Percentiles rank a stretch among this genome's conserved stretches.
These are phyloP conservation scores for Chytridiales sp. DNA, from an alignment of 371 early-diverging fungal species.

Conservation along the genomic window DNA sequence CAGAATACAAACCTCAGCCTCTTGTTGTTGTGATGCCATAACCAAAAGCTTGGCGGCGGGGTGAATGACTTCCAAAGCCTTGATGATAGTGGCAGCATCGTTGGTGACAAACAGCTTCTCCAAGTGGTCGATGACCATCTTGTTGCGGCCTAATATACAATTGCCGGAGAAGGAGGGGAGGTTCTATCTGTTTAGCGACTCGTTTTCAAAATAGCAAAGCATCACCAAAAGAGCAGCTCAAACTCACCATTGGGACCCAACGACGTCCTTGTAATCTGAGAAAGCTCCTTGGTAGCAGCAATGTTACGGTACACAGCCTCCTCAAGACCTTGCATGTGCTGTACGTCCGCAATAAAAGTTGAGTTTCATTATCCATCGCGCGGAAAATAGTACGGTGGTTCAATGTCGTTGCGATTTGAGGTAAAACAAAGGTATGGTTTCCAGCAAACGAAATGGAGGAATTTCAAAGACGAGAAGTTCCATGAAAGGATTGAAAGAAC, in stretches of 20 bases:
- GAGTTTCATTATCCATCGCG: no score
- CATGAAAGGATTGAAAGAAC: no score
- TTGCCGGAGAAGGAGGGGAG: background rate
- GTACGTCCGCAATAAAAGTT: no score
- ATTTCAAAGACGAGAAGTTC: no score
- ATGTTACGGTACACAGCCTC: slow-evolving; percentile 96
- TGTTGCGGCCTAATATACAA: slow-evolving; percentile 85
- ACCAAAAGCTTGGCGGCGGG: slow-evolving; percentile 98
- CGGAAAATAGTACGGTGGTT: no score
- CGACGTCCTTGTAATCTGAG: slow-evolving; percentile 89
- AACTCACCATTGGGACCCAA: slow-evolving; percentile 91
- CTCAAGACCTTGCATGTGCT: slow-evolving; percentile 94
- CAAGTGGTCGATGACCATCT: slow-evolving; percentile 98
- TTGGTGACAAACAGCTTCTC: slow-evolving; percentile 98
- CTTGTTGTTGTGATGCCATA: slow-evolving; percentile 97
- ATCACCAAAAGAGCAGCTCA: background rate
- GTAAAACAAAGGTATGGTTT: no score
- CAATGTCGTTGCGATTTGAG: no score
- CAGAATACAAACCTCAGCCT: slow-evolving; percentile 75
- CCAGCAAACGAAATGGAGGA: no score
- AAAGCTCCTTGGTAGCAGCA: slow-evolving; percentile 86
- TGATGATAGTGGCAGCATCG: slow-evolving; percentile 99
- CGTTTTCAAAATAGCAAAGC: slow-evolving; percentile 6
- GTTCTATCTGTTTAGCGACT: background rate
- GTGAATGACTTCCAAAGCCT: slow-evolving; percentile 96